Conservation (phyloP, 257 asterid genomes). For the Eucommia ulmoides region DNA sequence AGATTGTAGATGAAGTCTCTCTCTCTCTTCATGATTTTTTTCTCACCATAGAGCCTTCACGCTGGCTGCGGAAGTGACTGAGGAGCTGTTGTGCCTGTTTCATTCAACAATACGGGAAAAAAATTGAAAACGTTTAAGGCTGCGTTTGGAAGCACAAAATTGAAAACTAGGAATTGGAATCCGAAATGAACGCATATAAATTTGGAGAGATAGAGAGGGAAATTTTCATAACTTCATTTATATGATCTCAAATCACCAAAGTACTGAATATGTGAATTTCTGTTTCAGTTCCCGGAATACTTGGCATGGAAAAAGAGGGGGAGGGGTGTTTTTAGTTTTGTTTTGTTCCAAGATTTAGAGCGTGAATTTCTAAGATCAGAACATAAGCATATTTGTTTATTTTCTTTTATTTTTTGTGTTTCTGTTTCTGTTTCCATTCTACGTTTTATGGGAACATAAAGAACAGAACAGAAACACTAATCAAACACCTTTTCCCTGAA, state of each 20-base stretch:
- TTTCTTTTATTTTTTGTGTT: too few species aligned
- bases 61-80: constrained; percentile 85
- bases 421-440: too few species aligned
- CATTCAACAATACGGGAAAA: constrained; percentile 8
- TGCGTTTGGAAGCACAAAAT: neutral
- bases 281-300: neutral
- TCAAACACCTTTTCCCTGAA: too few species aligned
- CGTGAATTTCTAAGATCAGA: too few species aligned
- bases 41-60: constrained; percentile 45
- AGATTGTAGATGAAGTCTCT: neutral
- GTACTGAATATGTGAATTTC: neutral
- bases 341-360: too few species aligned
- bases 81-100: constrained; percentile 93
- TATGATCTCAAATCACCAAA: neutral
- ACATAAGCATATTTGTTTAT: too few species aligned
- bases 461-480: too few species aligned
- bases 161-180: too few species aligned
- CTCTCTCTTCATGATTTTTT: constrained; percentile 40
- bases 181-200: too few species aligned
- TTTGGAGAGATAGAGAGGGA: neutral
- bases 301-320: too few species aligned
- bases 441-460: too few species aligned
- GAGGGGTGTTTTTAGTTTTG: too few species aligned
- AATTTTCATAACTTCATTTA: neutral
- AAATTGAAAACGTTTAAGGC: neutral